These are phyloP conservation scores for Epichloe sibirici DNA, from an alignment of 2,329 filamentous ascomycete genomes.

Conservation along the genomic window DNA sequence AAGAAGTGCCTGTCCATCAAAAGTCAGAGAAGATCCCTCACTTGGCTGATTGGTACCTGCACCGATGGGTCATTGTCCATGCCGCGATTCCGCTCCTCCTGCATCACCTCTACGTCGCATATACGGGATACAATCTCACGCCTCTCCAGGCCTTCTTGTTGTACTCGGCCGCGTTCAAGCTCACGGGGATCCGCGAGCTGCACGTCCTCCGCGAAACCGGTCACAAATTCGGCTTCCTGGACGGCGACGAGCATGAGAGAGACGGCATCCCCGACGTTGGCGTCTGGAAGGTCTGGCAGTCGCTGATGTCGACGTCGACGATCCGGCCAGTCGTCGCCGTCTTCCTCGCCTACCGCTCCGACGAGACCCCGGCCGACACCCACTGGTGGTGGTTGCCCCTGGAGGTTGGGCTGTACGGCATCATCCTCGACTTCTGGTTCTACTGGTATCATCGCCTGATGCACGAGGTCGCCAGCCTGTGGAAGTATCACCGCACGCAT, in stretches of 20 bases:
- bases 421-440: slow-evolving; percentile 7
- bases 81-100: slow-evolving; percentile 4
- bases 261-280: slow-evolving; percentile 5
- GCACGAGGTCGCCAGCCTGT: slow-evolving; percentile 3
- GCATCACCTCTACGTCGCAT: slow-evolving; percentile 4
- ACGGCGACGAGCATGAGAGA: slow-evolving; percentile 6
- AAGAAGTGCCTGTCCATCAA: slow-evolving; percentile 3
- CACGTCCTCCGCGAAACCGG: slow-evolving; percentile 1
- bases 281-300: slow-evolving; percentile 1
- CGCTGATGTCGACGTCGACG: background rate
- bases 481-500: slow-evolving; percentile 6
- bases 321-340: slow-evolving; percentile 4
- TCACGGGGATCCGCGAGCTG: slow-evolving; percentile 4
- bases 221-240: slow-evolving; percentile 4
- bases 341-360: background rate
- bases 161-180: slow-evolving; percentile 2
- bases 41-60: slow-evolving; percentile 3
- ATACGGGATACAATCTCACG: slow-evolving; percentile 3
- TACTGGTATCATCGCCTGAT: slow-evolving; percentile 7
- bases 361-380: background rate
- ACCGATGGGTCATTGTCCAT: slow-evolving; percentile 4
- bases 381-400: background rate
- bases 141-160: slow-evolving; percentile 4
- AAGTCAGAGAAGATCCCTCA: slow-evolving; percentile 4
- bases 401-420: slow-evolving; percentile 1